Percentiles rank a stretch among this genome's conserved stretches.
These are phyloP conservation scores for Pseudogymnoascus sp. DNA, from an alignment of 2,329 filamentous ascomycete genomes.

Conservation along the genomic window DNA sequence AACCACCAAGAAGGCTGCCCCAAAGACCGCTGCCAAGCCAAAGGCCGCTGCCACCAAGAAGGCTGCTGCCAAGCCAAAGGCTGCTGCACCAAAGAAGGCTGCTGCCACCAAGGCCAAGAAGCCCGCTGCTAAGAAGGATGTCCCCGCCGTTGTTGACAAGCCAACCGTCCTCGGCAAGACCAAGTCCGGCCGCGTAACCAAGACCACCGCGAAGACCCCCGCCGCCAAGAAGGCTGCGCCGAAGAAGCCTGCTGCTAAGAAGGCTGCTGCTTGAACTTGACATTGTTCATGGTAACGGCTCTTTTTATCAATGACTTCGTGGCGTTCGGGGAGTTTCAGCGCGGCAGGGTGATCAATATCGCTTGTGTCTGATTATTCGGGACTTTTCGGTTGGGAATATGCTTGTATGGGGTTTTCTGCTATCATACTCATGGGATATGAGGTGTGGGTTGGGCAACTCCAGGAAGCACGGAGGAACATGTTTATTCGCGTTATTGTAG, in stretches of 20 bases:
- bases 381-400: not conserved
- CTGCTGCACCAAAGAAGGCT: slow-evolving; percentile 32
- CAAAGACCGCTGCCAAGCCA: slow-evolving; percentile 32
- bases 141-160: slow-evolving; percentile 58
- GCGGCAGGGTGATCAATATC: slow-evolving; percentile 2
- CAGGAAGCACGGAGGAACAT: slow-evolving; percentile 8
- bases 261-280: slow-evolving; percentile 15
- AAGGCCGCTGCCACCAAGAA: slow-evolving; percentile 30
- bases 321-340: slow-evolving; percentile 8
- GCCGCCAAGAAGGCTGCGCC: slow-evolving; percentile 41
- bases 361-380: slow-evolving; percentile 8
- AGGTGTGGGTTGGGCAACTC: slow-evolving; percentile 5
- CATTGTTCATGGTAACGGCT: not conserved
- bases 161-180: slow-evolving; percentile 59
- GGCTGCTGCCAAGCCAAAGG: slow-evolving; percentile 38
- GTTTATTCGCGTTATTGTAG: slow-evolving; percentile 9
- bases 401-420: slow-evolving; percentile 8
- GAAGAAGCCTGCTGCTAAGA: slow-evolving; percentile 30
- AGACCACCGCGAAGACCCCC: slow-evolving; percentile 50
- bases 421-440: slow-evolving; percentile 8
- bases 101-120: slow-evolving; percentile 35
- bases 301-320: slow-evolving; percentile 8
- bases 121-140: slow-evolving; percentile 34
- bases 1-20: slow-evolving; percentile 27
- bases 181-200: slow-evolving; percentile 66